A percentile compares a stretch with the other conserved stretches of the same genome.
Evolutionary conservation across 2,329 filamentous ascomycete genomes (phyloP).

Genomic region (Amesomyces nigricolor): DNA sequence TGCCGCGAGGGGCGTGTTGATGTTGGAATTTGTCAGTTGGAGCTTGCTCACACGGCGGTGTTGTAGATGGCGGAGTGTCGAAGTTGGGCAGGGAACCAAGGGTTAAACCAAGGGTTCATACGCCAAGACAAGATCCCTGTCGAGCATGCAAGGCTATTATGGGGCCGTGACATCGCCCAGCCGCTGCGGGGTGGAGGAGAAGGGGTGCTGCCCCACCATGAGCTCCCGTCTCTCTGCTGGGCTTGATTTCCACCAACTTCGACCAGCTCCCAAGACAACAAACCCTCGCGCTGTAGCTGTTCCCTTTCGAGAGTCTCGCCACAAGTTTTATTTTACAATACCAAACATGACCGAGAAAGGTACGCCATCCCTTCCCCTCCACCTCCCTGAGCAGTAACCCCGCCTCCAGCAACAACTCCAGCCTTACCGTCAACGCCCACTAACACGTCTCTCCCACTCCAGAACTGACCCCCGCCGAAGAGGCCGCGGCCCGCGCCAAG

Average conservation of each 20-base stretch:
- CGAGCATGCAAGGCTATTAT: conserved; percentile 6
- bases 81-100: not conserved
- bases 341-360: conserved; percentile 40
- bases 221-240: conserved; percentile 9
- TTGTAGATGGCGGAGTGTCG: not conserved
- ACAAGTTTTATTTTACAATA: not conserved
- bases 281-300: not conserved
- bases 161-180: not conserved
- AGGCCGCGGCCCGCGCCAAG: conserved; percentile 57
- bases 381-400: not conserved
- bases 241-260: conserved; percentile 21
- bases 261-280: not conserved
- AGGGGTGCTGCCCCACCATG: conserved; percentile 22
- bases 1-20: not conserved
- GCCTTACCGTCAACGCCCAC: conserved; percentile 9
- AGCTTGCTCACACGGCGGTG: not conserved
- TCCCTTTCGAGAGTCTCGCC: not conserved
- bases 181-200: conserved; percentile 9
- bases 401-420: not conserved
- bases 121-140: conserved; percentile 1
- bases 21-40: not conserved
- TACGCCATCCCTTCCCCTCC: conserved; percentile 18
- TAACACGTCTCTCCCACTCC: conserved; percentile 10
- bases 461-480: conserved; percentile 52
- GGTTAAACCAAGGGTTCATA: no score